Evolutionary conservation across 805 yeast species (phyloP), one percentile per base, ranked within the genome.

Genomic region (Jamesozyma spencerorum): DNA sequence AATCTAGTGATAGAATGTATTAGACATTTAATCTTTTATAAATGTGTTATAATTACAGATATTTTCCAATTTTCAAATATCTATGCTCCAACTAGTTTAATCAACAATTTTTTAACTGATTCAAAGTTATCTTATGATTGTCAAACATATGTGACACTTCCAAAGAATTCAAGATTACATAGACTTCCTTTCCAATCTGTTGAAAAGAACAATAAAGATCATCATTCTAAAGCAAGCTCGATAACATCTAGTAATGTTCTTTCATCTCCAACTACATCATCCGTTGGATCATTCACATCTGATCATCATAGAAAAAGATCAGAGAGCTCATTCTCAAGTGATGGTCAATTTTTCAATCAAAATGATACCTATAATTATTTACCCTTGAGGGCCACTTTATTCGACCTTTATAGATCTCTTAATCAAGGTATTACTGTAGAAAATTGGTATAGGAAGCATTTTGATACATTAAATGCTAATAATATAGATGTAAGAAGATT

Each of bases 1-100:
- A 66, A 71, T 15, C 66, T 90, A 38, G 85, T 95, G 2, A 75
- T 79, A 40, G 87, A 84, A 54, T 88, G 97, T 57, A 79, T 94
- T 29, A 94, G 85, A 60, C 97, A 92, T 63, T 67, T 92, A 40
- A 74, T 88, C 66, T 94, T 90, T 60, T 92, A 90, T 63, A 80
- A 81, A 48, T 85, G 97, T 50, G 78, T 92, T 24, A 75, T 81
- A 12, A 71, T 88, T 8, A 69, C 85, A 12, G 97, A 90, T 56
- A 76, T 92, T 13, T 90, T 92, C 59, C 97, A 88, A 56, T 92
- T 88, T 57, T 67, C 79, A 36, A 90, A 86, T 61, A 76, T 80
- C 18, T 92, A 92, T 63, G 92, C 96, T 0, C 85, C 95, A 18
- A 85, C 97, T 0, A 79, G 92, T 28, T 72, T 75, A 34, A 74